Evolutionary conservation across 495 filamentous ascomycete species (phyloP).

Genomic region (Neurospora sp.): DNA sequence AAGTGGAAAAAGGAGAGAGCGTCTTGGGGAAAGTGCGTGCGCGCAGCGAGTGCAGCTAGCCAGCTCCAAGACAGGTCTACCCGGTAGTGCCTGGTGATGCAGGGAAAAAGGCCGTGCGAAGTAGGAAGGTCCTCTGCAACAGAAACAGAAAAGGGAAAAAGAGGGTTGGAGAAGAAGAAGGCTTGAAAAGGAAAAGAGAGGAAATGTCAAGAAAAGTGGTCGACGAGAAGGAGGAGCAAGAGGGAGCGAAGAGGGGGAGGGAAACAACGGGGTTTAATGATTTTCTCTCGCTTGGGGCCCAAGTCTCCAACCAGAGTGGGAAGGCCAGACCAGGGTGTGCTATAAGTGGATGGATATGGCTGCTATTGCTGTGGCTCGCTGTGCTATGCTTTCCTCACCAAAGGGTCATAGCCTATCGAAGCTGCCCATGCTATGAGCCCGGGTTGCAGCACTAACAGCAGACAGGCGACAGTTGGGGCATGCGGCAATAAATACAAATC

Average conservation of each 20-base stretch:
- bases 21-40: background rate
- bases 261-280: slow-evolving; percentile 30
- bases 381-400: background rate
- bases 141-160: slow-evolving; percentile 22
- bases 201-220: background rate
- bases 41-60: background rate
- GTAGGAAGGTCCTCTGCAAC: slow-evolving; percentile 17
- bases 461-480: background rate
- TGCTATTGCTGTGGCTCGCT: background rate
- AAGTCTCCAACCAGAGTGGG: background rate
- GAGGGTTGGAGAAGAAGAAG: slow-evolving; percentile 18
- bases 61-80: background rate
- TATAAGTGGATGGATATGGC: background rate
- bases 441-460: background rate
- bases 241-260: slow-evolving; percentile 12
- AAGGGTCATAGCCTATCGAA: background rate
- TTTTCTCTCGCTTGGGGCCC: slow-evolving; percentile 15
- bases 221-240: slow-evolving; percentile 9
- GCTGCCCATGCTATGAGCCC: background rate
- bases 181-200: slow-evolving; percentile 21
- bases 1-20: background rate
- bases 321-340: background rate
- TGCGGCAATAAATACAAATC: background rate
- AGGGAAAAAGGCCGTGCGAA: slow-evolving; percentile 9
- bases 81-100: slow-evolving; percentile 3